Evolutionary conservation across 768 basidiomycete species (phyloP).

Genomic region (Neoboletus subvelutipes): DNA sequence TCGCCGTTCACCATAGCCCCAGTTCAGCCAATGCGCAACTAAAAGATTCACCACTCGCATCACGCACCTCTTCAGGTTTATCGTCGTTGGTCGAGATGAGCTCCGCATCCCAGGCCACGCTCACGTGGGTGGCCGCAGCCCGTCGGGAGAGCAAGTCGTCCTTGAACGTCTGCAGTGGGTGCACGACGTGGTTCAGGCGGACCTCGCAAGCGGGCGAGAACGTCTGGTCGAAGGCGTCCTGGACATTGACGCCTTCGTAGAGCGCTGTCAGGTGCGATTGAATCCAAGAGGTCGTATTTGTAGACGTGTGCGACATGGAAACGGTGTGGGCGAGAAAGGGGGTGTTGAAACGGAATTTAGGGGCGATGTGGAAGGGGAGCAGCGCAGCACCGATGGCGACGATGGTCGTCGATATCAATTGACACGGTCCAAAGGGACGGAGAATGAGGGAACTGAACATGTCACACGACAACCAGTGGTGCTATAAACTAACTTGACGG

Average conservation of each 20-base stretch:
- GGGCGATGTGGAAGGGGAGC: not conserved
- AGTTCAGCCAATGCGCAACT: not conserved
- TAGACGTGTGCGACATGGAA: not conserved
- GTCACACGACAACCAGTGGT: too few species aligned
- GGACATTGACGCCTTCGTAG: slow-evolving; percentile 22
- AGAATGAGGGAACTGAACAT: too few species aligned
- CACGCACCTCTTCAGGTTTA: slow-evolving; percentile 22
- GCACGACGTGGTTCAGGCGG: slow-evolving; percentile 31
- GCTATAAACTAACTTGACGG: too few species aligned
- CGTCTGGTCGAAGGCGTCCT: slow-evolving; percentile 24
- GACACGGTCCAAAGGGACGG: not conserved
- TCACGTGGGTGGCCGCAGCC: slow-evolving; percentile 15
- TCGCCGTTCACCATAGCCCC: not conserved
- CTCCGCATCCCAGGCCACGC: slow-evolving; percentile 36
- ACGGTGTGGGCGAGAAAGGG: not conserved
- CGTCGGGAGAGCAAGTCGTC: slow-evolving; percentile 26
- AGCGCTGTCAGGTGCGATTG: slow-evolving; percentile 29
- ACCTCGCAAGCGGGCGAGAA: slow-evolving; percentile 38
- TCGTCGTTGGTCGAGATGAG: slow-evolving; percentile 31
- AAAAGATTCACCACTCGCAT: too few species aligned
- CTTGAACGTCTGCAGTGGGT: slow-evolving; percentile 27
- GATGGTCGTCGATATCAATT: not conserved
- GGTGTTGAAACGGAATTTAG: not conserved
- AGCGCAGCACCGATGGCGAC: slow-evolving; percentile 2
- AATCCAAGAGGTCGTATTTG: slow-evolving; percentile 28